These are phyloP conservation scores for Madurella mycetomatis DNA, from an alignment of 2,329 filamentous ascomycete genomes.

Conservation along the genomic window DNA sequence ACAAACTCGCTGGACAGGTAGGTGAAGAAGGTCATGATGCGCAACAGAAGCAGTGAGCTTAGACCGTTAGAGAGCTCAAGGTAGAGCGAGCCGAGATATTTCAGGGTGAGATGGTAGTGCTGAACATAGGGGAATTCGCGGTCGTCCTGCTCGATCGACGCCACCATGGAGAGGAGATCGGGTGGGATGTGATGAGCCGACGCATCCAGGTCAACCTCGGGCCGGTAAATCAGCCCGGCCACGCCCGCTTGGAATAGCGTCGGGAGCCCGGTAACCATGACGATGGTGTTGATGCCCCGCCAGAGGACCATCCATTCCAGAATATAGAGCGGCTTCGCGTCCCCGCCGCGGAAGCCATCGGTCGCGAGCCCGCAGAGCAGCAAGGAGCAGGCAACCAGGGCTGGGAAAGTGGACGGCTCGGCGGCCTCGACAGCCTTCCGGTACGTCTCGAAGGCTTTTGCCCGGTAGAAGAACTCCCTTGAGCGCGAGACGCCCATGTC, in stretches of 20 bases:
- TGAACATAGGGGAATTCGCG: conserved; percentile 37
- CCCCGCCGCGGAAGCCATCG: conserved; percentile 46
- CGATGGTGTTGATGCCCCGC: conserved; percentile 49
- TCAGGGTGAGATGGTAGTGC: conserved; percentile 44
- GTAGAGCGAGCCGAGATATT: conserved; percentile 50
- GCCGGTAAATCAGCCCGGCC: conserved; percentile 45
- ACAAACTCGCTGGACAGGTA: conserved; percentile 45
- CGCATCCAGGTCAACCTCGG: conserved; percentile 43
- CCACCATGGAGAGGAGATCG: conserved; percentile 47
- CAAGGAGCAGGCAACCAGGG: conserved; percentile 49
- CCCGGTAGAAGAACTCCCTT: conserved; percentile 42
- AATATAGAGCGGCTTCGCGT: conserved; percentile 44
- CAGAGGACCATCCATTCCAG: conserved; percentile 55
- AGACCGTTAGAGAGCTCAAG: conserved; percentile 42
- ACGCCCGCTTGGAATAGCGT: conserved; percentile 40
- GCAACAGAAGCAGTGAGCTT: conserved; percentile 41
- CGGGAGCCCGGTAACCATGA: conserved; percentile 36
- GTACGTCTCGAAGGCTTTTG: conserved; percentile 48
- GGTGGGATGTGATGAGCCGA: conserved; percentile 41
- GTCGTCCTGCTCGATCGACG: conserved; percentile 37
- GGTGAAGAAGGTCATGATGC: conserved; percentile 51
- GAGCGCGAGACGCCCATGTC: conserved; percentile 33
- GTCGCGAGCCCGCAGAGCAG: conserved; percentile 49
- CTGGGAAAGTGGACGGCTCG: conserved; percentile 42
- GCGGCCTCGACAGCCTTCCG: conserved; percentile 47